Percentiles rank a stretch among this genome's conserved stretches.
These are phyloP conservation scores for Solanum pimpinellifolium DNA, from an alignment of 257 asterid genomes.

Conservation along the genomic window DNA sequence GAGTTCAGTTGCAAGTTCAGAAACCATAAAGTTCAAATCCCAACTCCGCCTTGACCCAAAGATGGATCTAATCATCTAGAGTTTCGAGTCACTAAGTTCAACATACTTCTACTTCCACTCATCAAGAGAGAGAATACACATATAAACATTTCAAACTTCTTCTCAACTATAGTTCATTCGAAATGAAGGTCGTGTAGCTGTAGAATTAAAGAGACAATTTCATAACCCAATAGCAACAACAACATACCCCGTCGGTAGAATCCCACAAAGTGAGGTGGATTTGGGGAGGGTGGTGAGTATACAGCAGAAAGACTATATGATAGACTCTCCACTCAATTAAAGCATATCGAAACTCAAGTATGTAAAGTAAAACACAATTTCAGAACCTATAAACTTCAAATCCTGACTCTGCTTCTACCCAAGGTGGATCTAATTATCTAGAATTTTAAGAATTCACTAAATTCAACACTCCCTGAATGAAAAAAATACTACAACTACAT, in stretches of 20 bases:
- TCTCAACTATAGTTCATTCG: neutral
- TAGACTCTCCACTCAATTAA: neutral
- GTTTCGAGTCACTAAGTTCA: neutral
- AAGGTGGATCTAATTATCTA: neutral
- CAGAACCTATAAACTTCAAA: neutral
- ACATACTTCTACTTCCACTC: neutral
- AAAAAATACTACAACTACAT: neutral
- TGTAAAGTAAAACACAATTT: neutral
- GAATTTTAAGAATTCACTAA: neutral
- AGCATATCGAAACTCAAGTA: neutral
- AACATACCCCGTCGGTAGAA: neutral
- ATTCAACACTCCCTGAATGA: neutral
- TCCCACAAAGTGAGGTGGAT: neutral
- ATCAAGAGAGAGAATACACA: neutral
- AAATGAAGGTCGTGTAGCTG: neutral
- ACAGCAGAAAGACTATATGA: neutral
- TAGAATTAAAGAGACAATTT: neutral
- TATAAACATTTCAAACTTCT: neutral
- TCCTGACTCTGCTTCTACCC: neutral
- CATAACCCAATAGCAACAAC: neutral
- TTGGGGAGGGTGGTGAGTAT: neutral
- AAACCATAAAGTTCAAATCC: neutral
- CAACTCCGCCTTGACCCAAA: neutral
- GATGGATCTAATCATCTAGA: neutral
- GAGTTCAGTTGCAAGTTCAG: neutral